Evolutionary conservation across 345 rosid genomes (phyloP).

Genomic region (Aquilaria yunnanensis): DNA sequence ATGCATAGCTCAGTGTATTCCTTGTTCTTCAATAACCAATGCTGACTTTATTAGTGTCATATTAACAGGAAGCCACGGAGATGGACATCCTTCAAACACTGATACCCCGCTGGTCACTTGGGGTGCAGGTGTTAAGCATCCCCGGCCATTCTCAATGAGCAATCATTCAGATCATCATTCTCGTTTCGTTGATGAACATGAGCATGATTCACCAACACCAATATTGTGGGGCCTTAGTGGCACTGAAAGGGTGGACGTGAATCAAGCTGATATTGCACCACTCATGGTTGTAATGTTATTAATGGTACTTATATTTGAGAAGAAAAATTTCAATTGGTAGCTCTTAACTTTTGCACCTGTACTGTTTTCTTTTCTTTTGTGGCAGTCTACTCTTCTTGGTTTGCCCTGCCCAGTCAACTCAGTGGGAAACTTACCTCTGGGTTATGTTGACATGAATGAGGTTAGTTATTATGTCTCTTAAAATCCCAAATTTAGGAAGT

Average conservation of each 20-base stretch:
- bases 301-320: background rate
- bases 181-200: slow-evolving; percentile 77
- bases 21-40: background rate
- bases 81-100: slow-evolving; percentile 89
- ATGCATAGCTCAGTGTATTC: slow-evolving; percentile 4
- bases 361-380: slow-evolving; percentile 10
- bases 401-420: slow-evolving; percentile 89
- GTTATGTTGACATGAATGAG: slow-evolving; percentile 64
- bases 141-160: slow-evolving; percentile 36
- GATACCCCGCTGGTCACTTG: slow-evolving; percentile 97
- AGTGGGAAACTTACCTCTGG: slow-evolving; percentile 90
- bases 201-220: slow-evolving; percentile 84
- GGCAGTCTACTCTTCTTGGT: slow-evolving; percentile 89
- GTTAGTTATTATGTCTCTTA: slow-evolving; percentile 27
- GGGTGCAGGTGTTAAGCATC: slow-evolving; percentile 90
- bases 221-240: slow-evolving; percentile 68
- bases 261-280: slow-evolving; percentile 97
- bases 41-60: slow-evolving; percentile 18
- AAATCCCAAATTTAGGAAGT: no score
- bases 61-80: slow-evolving; percentile 87
- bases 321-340: background rate
- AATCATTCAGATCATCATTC: slow-evolving; percentile 50
- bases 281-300: slow-evolving; percentile 53
- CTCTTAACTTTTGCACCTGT: background rate
- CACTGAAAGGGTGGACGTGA: slow-evolving; percentile 91